phyloP scores from a whole-genome alignment of 148 eudicot genomes.

The Nyssa sinensis region DNA sequence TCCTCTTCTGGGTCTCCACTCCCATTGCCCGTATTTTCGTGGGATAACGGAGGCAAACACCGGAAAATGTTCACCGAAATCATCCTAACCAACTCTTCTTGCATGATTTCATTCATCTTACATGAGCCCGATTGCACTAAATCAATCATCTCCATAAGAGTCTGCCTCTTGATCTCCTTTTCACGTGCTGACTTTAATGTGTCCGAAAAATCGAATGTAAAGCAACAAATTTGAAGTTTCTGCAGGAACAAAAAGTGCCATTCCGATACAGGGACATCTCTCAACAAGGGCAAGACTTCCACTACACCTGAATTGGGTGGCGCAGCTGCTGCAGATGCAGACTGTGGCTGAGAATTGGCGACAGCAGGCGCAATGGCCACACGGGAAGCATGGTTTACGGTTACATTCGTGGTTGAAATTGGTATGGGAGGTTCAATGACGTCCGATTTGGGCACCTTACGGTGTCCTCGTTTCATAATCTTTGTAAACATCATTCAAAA shows the following conservation, averaged over 20 bases:
- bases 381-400: slow-evolving; percentile 45
- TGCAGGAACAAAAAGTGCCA: slow-evolving; percentile 38
- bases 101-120: slow-evolving; percentile 47
- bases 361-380: too few relatives aligned
- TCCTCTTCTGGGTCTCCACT: slow-evolving; percentile 51
- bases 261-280: slow-evolving; percentile 35
- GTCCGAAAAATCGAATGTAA: slow-evolving; percentile 42
- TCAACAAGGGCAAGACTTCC: slow-evolving; percentile 41
- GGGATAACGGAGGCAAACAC: slow-evolving; percentile 39
- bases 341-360: slow-evolving; percentile 11
- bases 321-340: neutral
- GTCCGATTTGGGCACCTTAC: slow-evolving; percentile 32
- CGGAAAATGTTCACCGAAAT: slow-evolving; percentile 43
- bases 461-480: slow-evolving; percentile 31
- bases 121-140: slow-evolving; percentile 43
- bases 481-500: slow-evolving; percentile 30
- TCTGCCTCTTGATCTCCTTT: slow-evolving; percentile 56
- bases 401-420: slow-evolving; percentile 23
- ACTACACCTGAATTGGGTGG: slow-evolving; percentile 23
- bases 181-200: slow-evolving; percentile 35
- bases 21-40: slow-evolving; percentile 32
- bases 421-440: slow-evolving; percentile 38
- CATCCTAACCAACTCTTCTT: slow-evolving; percentile 44
- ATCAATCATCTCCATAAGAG: slow-evolving; percentile 39
- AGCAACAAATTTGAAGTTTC: slow-evolving; percentile 39